A percentile compares a stretch with the other conserved stretches of the same genome.
These are phyloP conservation scores for Pisolithus thermaeus DNA, from an alignment of 1,284 basidiomycete species.

Conservation along the genomic window DNA sequence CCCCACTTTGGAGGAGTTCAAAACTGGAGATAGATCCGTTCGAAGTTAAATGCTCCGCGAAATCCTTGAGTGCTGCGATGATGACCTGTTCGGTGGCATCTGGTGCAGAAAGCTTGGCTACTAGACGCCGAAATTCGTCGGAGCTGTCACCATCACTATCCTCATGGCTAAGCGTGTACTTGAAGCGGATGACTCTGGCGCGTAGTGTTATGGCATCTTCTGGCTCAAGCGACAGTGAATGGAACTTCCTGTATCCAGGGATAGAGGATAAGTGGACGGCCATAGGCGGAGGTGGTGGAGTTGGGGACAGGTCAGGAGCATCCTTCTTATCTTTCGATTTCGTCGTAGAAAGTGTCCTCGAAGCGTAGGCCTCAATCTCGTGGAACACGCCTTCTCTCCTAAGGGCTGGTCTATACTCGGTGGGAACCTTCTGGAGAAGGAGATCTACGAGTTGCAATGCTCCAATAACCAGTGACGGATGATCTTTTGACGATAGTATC, in stretches of 20 bases:
- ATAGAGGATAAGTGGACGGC: constrained; percentile 37
- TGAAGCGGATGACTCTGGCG: constrained; percentile 79
- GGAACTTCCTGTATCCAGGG: constrained; percentile 61
- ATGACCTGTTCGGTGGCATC: constrained; percentile 62
- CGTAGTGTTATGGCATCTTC: constrained; percentile 89
- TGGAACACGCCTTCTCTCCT: constrained; percentile 91
- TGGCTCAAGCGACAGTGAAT: constrained; percentile 65
- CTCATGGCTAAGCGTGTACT: constrained; percentile 58
- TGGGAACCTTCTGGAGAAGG: constrained; percentile 74
- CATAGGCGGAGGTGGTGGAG: constrained; percentile 32
- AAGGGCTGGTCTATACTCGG: constrained; percentile 82
- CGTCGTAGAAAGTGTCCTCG: constrained; percentile 49
- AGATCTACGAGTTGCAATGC: constrained; percentile 90
- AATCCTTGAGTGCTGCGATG: constrained; percentile 58
- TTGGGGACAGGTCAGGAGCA: constrained; percentile 32
- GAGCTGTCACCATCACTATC: constrained; percentile 58
- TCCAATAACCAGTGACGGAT: constrained; percentile 76
- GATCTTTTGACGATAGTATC: constrained; percentile 86
- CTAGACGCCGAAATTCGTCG: constrained; percentile 57
- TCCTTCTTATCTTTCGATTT: constrained; percentile 53
- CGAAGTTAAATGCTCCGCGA: constrained; percentile 79
- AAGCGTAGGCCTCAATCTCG: constrained; percentile 76
- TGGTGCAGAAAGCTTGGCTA: constrained; percentile 52
- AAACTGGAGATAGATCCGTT: constrained; percentile 89
- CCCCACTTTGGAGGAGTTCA: constrained; percentile 89